Evolutionary conservation across 139 green algal species (phyloP).

Genomic region (Closterium sp.): DNA sequence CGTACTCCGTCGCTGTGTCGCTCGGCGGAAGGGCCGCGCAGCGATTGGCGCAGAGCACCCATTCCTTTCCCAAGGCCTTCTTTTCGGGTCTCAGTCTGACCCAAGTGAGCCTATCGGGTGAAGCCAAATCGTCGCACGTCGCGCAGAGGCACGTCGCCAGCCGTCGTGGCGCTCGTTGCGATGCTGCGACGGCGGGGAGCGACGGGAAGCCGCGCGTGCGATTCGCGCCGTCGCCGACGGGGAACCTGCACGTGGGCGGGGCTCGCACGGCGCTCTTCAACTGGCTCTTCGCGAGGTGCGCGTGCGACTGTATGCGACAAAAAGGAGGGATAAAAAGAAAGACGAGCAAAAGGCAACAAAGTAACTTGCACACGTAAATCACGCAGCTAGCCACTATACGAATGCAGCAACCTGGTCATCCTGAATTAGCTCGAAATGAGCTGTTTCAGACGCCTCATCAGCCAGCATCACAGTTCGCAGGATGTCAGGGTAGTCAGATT

Average conservation of each 20-base stretch:
- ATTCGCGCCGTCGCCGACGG: conserved; percentile 98
- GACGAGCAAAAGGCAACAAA: too few relatives aligned
- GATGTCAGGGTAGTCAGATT: too few relatives aligned
- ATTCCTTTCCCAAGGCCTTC: background rate
- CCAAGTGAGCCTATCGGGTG: background rate
- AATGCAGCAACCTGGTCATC: too few relatives aligned
- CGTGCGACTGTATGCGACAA: conserved; percentile 4
- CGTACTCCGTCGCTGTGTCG: background rate
- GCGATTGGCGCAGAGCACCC: background rate
- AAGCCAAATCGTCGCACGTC: background rate
- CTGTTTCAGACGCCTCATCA: too few relatives aligned
- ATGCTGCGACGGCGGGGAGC: background rate
- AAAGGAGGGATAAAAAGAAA: background rate
- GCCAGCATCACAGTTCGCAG: too few relatives aligned
- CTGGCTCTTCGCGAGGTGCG: conserved; percentile 86
- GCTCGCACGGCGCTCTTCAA: conserved; percentile 98
- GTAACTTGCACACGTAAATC: too few relatives aligned
- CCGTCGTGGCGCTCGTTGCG: background rate
- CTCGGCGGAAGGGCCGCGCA: background rate
- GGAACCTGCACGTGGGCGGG: conserved; percentile 95
- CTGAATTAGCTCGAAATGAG: too few relatives aligned
- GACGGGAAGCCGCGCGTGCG: conserved; percentile 64
- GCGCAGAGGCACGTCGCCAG: background rate
- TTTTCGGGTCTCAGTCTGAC: background rate
- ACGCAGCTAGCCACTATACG: too few relatives aligned